Conservation (phyloP, 148 eudicot species). For the Diospyros kaki region DNA sequence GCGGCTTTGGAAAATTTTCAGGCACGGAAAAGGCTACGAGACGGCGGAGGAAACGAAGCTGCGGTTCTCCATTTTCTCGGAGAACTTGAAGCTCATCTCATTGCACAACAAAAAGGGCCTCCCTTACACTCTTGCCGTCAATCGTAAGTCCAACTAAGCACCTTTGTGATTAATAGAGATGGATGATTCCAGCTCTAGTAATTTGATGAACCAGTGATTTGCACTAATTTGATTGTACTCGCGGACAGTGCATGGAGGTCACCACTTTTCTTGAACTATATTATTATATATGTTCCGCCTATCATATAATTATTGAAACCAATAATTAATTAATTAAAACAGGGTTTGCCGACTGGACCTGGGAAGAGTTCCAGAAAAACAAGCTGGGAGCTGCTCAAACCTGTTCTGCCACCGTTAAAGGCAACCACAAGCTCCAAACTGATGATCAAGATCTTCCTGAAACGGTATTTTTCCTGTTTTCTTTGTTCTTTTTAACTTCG, state of each 20-base stretch:
- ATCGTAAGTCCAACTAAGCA: slow-evolving; percentile 58
- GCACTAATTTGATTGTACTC: no score
- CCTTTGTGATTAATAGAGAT: no score
- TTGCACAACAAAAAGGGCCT: slow-evolving; percentile 60
- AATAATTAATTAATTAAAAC: background rate
- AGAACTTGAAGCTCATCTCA: slow-evolving; percentile 67
- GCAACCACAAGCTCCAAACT: slow-evolving; percentile 67
- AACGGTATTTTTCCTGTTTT: slow-evolving; percentile 32
- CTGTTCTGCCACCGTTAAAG: slow-evolving; percentile 88
- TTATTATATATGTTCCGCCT: no score
- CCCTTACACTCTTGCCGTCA: slow-evolving; percentile 73
- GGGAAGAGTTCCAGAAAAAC: slow-evolving; percentile 79
- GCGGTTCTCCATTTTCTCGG: slow-evolving; percentile 60
- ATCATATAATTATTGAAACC: no score
- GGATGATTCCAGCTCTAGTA: no score
- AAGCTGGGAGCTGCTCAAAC: slow-evolving; percentile 93
- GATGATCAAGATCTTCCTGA: slow-evolving; percentile 46
- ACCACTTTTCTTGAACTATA: no score
- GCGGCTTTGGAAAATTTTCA: slow-evolving; percentile 9
- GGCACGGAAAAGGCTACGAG: slow-evolving; percentile 85
- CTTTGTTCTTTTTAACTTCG: background rate
- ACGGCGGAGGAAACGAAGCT: slow-evolving; percentile 51
- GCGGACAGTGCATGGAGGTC: no score
- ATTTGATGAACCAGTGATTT: no score
- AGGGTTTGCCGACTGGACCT: slow-evolving; percentile 90